Conservation (phyloP, 1,284 basidiomycete species). For the Sutorius eximius region DNA sequence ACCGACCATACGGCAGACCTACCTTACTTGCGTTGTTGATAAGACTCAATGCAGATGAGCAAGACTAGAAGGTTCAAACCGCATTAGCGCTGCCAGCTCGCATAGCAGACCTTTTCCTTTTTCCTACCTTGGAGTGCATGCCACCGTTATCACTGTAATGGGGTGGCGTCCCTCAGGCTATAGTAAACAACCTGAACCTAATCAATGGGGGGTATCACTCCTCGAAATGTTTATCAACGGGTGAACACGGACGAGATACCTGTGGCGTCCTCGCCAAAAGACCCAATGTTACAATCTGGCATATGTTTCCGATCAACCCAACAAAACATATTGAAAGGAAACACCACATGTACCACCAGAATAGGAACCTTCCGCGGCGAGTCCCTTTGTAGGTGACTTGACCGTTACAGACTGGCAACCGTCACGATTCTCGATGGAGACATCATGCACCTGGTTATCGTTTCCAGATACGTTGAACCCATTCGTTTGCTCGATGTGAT, state of each 20-base stretch:
- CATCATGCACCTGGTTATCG: conserved; percentile 16
- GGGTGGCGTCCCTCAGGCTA: conserved; percentile 3
- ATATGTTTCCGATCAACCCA: not conserved
- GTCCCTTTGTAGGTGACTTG: conserved; percentile 15
- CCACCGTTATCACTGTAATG: not conserved
- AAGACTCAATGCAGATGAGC: conserved; percentile 9
- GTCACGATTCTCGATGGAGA: conserved; percentile 22
- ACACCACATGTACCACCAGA: conserved; percentile 7
- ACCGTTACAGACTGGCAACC: conserved; percentile 15
- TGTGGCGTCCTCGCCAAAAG: conserved; percentile 5
- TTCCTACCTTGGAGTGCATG: not conserved
- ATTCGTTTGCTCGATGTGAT: conserved; percentile 14
- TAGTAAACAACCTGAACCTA: conserved; percentile 16
- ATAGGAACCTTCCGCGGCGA: conserved; percentile 12
- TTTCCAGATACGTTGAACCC: conserved; percentile 19
- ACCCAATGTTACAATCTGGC: conserved; percentile 20
- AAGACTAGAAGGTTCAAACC: conserved; percentile 2
- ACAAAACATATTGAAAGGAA: not conserved
- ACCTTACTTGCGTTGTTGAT: conserved; percentile 15
- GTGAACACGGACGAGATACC: conserved; percentile 3
- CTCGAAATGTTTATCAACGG: not conserved
- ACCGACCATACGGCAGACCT: not conserved
- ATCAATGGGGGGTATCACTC: not conserved
- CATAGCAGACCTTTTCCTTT: not conserved
- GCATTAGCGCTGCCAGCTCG: not conserved